A percentile compares a stretch with the other conserved stretches of the same genome.
These are phyloP conservation scores for Solanum sejunctum DNA, from an alignment of 257 asterid species.

Conservation along the genomic window DNA sequence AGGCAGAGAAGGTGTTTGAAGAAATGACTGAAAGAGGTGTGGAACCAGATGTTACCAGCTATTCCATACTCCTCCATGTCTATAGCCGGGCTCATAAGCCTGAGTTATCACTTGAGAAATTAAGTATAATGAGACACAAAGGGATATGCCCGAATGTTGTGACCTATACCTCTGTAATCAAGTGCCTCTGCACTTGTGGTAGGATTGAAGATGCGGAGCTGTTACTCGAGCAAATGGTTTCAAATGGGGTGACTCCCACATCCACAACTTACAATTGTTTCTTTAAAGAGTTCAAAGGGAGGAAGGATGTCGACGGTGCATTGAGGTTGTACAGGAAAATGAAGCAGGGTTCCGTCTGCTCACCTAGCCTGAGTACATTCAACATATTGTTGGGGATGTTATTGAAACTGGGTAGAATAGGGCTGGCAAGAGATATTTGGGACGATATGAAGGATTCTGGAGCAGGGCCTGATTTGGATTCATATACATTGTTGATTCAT, in stretches of 20 bases:
- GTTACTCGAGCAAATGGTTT: constrained; percentile 51
- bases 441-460: constrained; percentile 53
- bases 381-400: constrained; percentile 65
- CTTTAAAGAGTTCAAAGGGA: constrained; percentile 63
- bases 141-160: constrained; percentile 60
- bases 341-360: constrained; percentile 43
- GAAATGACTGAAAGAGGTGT: constrained; percentile 62
- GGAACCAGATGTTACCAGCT: constrained; percentile 80
- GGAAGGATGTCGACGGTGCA: constrained; percentile 64
- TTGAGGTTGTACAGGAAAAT: constrained; percentile 54
- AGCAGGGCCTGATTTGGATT: constrained; percentile 71
- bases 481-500: constrained; percentile 61
- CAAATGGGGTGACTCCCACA: constrained; percentile 46
- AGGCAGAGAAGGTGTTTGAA: constrained; percentile 53
- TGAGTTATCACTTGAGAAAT: constrained; percentile 55
- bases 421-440: constrained; percentile 67
- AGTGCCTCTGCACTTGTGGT: constrained; percentile 78
- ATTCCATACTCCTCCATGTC: constrained; percentile 67
- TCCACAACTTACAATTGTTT: constrained; percentile 71
- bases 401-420: constrained; percentile 34
- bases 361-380: constrained; percentile 50
- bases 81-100: constrained; percentile 87
- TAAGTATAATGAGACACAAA: constrained; percentile 54
- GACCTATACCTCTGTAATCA: constrained; percentile 64
- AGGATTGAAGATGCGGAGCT: constrained; percentile 60